phyloP scores from a whole-genome alignment of 2,329 filamentous ascomycete species.

The Hymenoscyphus occultus region DNA sequence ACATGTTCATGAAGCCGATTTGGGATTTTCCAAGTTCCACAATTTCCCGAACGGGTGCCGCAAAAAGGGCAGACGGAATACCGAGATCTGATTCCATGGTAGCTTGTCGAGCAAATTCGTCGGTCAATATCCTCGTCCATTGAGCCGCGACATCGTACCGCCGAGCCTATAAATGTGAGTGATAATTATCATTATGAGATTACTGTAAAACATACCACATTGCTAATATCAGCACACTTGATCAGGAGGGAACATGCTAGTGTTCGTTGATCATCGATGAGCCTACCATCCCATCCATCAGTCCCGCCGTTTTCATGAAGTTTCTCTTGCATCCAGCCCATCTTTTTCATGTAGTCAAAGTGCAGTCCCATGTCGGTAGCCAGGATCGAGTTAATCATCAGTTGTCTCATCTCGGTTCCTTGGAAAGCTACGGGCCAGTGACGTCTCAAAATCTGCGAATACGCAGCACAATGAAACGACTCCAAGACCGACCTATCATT shows the following conservation, averaged over 20 bases:
- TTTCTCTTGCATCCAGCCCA: constrained; percentile 77
- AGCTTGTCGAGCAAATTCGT: constrained; percentile 91
- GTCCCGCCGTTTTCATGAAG: constrained; percentile 63
- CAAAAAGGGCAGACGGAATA: constrained; percentile 83
- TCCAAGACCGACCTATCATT: constrained; percentile 96
- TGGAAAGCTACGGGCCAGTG: constrained; percentile 86
- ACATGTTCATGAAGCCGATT: constrained; percentile 94
- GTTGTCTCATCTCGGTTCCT: constrained; percentile 73
- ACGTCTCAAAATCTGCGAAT: constrained; percentile 88
- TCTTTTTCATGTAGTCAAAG: constrained; percentile 91
- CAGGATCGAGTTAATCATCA: constrained; percentile 97
- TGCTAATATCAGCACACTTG: constrained; percentile 98
- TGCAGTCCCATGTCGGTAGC: constrained; percentile 97
- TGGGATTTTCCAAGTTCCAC: constrained; percentile 83
- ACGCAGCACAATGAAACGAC: constrained; percentile 96
- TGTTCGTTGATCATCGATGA: constrained; percentile 72
- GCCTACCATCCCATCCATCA: constrained; percentile 74
- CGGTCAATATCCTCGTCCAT: constrained; percentile 93
- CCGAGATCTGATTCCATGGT: constrained; percentile 86
- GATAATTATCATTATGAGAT: background rate
- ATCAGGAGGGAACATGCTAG: constrained; percentile 88
- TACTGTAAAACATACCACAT: constrained; percentile 67
- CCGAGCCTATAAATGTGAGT: constrained; percentile 60
- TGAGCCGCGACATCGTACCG: constrained; percentile 76
- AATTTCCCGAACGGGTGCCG: constrained; percentile 78